Evolutionary conservation across 139 green algal genomes (phyloP).

Genomic region (Edaphochlamys debaryana): DNA sequence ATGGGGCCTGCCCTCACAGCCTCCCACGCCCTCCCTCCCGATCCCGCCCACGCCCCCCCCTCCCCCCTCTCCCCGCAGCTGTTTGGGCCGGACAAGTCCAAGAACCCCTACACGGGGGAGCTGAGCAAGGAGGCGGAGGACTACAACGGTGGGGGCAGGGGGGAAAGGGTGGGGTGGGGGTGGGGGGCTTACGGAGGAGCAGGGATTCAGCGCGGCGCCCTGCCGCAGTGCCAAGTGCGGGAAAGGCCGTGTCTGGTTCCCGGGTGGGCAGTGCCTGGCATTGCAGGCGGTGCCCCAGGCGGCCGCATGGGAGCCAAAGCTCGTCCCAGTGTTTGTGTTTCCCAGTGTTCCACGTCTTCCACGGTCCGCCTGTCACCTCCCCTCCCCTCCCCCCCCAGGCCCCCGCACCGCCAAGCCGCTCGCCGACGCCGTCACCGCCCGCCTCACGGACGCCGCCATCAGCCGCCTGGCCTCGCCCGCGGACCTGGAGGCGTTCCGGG

Average conservation of each 20-base stretch:
- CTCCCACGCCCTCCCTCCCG: too few relatives aligned
- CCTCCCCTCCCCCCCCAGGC: neutral
- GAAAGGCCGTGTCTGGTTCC: too few relatives aligned
- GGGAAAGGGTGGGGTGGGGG: neutral
- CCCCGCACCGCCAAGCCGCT: constrained; percentile 29
- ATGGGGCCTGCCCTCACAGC: too few relatives aligned
- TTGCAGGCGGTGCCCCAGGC: too few relatives aligned
- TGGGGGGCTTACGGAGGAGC: too few relatives aligned
- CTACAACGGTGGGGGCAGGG: constrained; percentile 8
- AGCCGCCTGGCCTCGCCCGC: neutral
- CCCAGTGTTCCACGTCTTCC: too few relatives aligned
- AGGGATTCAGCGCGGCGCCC: too few relatives aligned
- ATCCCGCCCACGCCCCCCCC: neutral
- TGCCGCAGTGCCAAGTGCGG: too few relatives aligned
- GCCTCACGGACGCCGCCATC: constrained; percentile 31
- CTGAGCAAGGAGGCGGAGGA: constrained; percentile 36
- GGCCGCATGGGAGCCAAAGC: too few relatives aligned
- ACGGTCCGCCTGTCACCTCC: too few relatives aligned
- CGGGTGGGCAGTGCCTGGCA: too few relatives aligned
- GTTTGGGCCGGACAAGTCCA: constrained; percentile 12
- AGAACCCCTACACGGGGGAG: constrained; percentile 42
- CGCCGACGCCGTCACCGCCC: neutral
- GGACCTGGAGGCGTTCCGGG: neutral
- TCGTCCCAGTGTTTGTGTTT: too few relatives aligned
- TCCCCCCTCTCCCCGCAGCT: neutral